Base-by-base conservation (phyloP, 495 filamentous ascomycete species). In the Hyaloscypha bicolor region DNA sequence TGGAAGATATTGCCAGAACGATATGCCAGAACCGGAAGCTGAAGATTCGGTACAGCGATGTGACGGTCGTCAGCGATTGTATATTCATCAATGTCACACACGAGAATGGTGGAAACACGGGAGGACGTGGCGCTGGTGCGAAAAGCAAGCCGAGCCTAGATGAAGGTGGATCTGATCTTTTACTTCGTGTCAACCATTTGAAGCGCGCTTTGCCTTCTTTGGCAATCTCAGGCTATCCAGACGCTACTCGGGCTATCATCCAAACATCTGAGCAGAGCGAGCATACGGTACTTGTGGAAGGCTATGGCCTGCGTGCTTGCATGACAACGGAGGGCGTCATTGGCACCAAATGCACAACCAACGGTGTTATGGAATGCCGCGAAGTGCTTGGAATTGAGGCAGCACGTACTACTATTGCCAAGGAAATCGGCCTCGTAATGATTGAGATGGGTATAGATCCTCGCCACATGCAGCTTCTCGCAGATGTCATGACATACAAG, bases 401-500 rank as follows among this genome's bases (percentile, higher is more conserved):
- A 9, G 95, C 95, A 14, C 90, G 93, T 53, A 83, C 81, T 11
- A 94, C 91, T 16, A 96, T 97, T 72, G 86, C 93, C 53, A 80
- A 79, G 21, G 93, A 97, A 80, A 96, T 97, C 73, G 79, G 81
- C 59, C 76, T 76, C 25, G 93, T 97, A 74, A 97, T 97, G 93
- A 86, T 82, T 55, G 86, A 88, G 73, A 97, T 99, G 95, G 87
- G 88, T 79, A 97, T 99, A 71, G 95, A 99, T 81, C 95, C 95
- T 32, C 91, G 96, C 37, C 95, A 99, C 83, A 97, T 99, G 94
- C 91, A 97, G 76, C 86, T 99, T 9, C 85, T 99, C 19, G 94
- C 95, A n/a, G 96, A 99, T 66, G 93, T 97, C 42, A 99, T 99
- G 95, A 99, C 95, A 6, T 98, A 94, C 84, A 97, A 96, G 79